Evolutionary conservation across 2,329 filamentous ascomycete species (phyloP), one percentile per base, ranked within the genome.

Genomic region (Aureobasidium subglaciale): DNA sequence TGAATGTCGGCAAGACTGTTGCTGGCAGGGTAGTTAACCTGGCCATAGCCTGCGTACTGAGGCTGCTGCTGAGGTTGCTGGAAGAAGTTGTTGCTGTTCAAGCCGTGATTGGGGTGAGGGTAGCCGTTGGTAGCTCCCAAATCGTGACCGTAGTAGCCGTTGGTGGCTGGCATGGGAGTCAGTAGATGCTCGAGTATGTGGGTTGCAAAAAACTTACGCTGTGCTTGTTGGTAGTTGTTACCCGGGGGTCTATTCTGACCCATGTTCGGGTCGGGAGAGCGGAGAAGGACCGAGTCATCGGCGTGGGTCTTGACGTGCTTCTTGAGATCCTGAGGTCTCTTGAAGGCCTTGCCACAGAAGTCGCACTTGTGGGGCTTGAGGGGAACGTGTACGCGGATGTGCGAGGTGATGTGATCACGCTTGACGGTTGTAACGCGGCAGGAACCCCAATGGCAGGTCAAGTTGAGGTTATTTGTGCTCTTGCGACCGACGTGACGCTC

Each of bases 231-330:
- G 52, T 70, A 66, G 25, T 60, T 57, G 20, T 55, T 59, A 50
- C 56, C 60, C 48, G 62, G 59, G 16, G 60, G 64, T 25, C 43
- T 38, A 34, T 62, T 63, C 35, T 59, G 57, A 25, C 63, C 63
- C 56, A 58, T 59, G 63, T 78, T 78, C 24, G 82, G 80, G 64
- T 84, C 81, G 4, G 83, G 83, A 41, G 82, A 85, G 63, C 81
- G 78, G 59, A 83, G 77, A 59, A 83, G 77, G 37, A 95, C 89
- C 38, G 90, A 95, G 73, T 96, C 92, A 68, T 97, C 92, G 64
- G 92, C 92, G 69, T 97, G 92, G 4, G 92, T 97, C 84, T 97
- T 99, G 73, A 97, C 90, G 71, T 99, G 93, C 78, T 99, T 99
- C 84, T 99, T 97, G 66, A 99, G 73, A 77, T 99, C 93, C 76